A percentile compares a stretch with the other conserved stretches of the same genome.
Conservation (phyloP, 1,284 basidiomycete species). For the Puccinia sorghi region DNA sequence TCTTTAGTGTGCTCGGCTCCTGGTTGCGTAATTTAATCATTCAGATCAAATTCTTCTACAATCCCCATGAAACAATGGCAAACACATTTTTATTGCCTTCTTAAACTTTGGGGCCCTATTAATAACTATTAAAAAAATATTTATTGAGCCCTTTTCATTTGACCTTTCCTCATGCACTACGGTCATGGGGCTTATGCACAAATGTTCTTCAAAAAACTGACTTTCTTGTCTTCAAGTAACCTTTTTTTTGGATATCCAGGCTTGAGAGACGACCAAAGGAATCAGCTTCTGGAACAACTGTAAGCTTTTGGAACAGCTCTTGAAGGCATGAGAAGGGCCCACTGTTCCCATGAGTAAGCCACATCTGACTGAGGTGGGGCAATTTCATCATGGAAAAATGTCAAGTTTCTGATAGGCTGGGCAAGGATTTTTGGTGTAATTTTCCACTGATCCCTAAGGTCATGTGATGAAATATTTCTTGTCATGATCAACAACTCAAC, state of each 20-base stretch:
- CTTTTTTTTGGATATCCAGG: slow-evolving; percentile 31
- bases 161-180: background rate
- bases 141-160: background rate
- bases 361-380: slow-evolving; percentile 51
- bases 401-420: slow-evolving; percentile 54
- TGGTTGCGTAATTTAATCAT: no score
- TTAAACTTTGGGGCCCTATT: slow-evolving; percentile 39
- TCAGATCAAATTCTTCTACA: no score
- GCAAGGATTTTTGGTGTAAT: slow-evolving; percentile 51
- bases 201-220: slow-evolving; percentile 25
- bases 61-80: no score
- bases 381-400: slow-evolving; percentile 54
- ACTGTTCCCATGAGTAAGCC: slow-evolving; percentile 51
- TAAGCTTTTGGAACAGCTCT: background rate
- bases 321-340: background rate
- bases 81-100: slow-evolving; percentile 44
- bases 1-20: no score
- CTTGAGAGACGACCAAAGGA: background rate
- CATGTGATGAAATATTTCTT: slow-evolving; percentile 19
- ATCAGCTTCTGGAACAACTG: background rate
- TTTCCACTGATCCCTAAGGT: slow-evolving; percentile 25
- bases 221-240: slow-evolving; percentile 28
- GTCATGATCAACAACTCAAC: slow-evolving; percentile 1
- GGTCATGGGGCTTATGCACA: slow-evolving; percentile 5
- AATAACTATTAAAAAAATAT: background rate